These are phyloP conservation scores for Prunus dulcis DNA, from an alignment of 306 rosid species.

Conservation along the genomic window DNA sequence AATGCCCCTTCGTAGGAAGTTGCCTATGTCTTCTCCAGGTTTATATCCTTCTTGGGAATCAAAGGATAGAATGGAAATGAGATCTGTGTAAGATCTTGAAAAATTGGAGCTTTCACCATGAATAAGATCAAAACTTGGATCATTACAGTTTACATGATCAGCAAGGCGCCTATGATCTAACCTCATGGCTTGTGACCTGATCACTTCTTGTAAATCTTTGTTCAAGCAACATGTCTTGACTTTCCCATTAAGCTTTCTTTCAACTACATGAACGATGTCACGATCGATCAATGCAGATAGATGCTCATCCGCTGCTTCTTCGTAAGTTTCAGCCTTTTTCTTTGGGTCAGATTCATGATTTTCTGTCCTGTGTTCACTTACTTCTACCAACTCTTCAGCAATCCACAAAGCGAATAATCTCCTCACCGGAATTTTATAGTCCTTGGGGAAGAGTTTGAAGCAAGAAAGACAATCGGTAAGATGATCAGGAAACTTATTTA, in stretches of 20 bases:
- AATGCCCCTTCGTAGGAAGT: conserved; percentile 22
- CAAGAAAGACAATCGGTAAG: conserved; percentile 9
- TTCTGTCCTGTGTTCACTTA: background rate
- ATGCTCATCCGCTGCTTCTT: conserved; percentile 8
- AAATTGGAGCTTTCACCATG: conserved; percentile 6
- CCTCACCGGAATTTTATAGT: conserved; percentile 36
- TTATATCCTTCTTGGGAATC: conserved; percentile 30
- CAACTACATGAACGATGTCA: conserved; percentile 27
- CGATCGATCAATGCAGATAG: conserved; percentile 12
- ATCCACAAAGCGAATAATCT: conserved; percentile 39
- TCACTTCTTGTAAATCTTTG: conserved; percentile 4
- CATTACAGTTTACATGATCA: background rate
- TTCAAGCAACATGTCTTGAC: conserved; percentile 36
- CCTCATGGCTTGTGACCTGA: background rate
- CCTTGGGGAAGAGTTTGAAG: conserved; percentile 31
- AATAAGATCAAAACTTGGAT: background rate
- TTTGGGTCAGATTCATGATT: no score
- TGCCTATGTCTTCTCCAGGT: conserved; percentile 29
- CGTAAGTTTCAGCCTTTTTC: conserved; percentile 8
- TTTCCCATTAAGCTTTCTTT: conserved; percentile 29
- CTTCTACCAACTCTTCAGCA: conserved; percentile 29
- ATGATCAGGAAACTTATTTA: background rate
- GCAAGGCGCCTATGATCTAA: background rate
- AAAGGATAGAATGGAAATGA: conserved; percentile 20
- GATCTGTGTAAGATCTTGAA: background rate